These are phyloP conservation scores for Tylopilus sp. DNA, from an alignment of 1,284 basidiomycete genomes.

Conservation along the genomic window DNA sequence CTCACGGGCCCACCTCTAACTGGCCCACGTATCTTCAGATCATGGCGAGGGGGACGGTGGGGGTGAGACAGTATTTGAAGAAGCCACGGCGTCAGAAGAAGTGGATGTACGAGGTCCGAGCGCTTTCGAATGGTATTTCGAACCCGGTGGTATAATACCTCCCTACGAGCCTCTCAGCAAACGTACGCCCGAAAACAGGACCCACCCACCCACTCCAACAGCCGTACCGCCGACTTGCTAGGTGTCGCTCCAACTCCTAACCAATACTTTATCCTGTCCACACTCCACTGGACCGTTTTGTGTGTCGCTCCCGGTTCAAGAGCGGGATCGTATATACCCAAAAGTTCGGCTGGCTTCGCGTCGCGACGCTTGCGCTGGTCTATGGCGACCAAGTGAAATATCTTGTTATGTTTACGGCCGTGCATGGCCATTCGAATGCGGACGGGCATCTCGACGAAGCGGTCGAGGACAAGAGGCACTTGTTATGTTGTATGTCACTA, in stretches of 20 bases:
- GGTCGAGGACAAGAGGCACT: not conserved
- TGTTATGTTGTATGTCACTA: conserved; percentile 19
- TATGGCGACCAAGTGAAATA: conserved; percentile 88
- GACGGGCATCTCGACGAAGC: conserved; percentile 63
- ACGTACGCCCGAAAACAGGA: not conserved
- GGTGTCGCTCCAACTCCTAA: conserved; percentile 82
- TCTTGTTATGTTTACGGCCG: conserved; percentile 73
- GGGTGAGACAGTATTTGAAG: not conserved
- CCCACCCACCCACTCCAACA: conserved; percentile 75
- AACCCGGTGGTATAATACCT: conserved; percentile 44
- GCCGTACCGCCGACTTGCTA: conserved; percentile 69
- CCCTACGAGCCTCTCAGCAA: conserved; percentile 41
- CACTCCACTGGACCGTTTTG: conserved; percentile 89
- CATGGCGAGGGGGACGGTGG: conserved; percentile 7
- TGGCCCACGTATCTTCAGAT: conserved; percentile 10
- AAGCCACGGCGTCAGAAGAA: not conserved
- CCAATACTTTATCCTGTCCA: conserved; percentile 89
- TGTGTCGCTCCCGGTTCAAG: conserved; percentile 36
- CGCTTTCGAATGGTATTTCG: conserved; percentile 47
- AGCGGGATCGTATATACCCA: conserved; percentile 85
- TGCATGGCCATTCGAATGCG: conserved; percentile 85
- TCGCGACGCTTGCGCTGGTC: conserved; percentile 74
- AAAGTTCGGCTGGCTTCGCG: conserved; percentile 86
- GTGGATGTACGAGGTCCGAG: conserved; percentile 14
- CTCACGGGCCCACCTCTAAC: too few species aligned